Evolutionary conservation across 78 protist genomes (phyloP), one percentile per base, ranked within the genome.

Genomic region (Polysphondylium violaceum): DNA sequence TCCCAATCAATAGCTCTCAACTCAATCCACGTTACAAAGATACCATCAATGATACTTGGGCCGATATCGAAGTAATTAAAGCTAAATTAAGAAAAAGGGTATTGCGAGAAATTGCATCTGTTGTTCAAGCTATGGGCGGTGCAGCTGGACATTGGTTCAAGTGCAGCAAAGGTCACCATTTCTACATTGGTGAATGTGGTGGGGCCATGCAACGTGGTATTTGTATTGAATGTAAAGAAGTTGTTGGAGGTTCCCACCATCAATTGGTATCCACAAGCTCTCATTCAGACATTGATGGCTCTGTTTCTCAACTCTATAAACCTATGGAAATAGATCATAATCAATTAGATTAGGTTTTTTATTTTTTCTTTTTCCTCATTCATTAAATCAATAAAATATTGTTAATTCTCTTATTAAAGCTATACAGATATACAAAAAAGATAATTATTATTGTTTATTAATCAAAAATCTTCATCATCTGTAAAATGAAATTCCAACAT

Each of bases 151-250:
- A 78, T 76, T 88, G 87, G 88, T 69, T 76, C 78, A 21, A 17
- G 14, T 94, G 96, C 61, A 77, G 91, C 12, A 88, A 88, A 25
- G 51, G 44, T 1, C 92, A 94, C 50, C 11, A 38, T 17, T 88
- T 69, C 59, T 73, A 86, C 40, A 94, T 94, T 31, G 94, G 75
- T 21, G 92, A 73, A 35, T 94, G 96, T 86, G 96, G 96, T 5
- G 94, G 93, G 0, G 96, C 93, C 2, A 85, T 81, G 87, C 41
- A 79, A 41, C 5, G 0, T 2, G 23, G 63, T 2, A 56, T 29
- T 7, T 94, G 96, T 35, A 74, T 67, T 2, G 91, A 94, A 56
- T 94, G 96, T 38, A 83, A 63, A 31, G 87, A n/a, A 2, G 38
- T n/a, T 8, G 73, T 94, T 16, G 96, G 96, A 25, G 94, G 96